Conservation (phyloP, 2,329 filamentous ascomycete genomes). For the Aspergillus ochraceoroseus region DNA sequence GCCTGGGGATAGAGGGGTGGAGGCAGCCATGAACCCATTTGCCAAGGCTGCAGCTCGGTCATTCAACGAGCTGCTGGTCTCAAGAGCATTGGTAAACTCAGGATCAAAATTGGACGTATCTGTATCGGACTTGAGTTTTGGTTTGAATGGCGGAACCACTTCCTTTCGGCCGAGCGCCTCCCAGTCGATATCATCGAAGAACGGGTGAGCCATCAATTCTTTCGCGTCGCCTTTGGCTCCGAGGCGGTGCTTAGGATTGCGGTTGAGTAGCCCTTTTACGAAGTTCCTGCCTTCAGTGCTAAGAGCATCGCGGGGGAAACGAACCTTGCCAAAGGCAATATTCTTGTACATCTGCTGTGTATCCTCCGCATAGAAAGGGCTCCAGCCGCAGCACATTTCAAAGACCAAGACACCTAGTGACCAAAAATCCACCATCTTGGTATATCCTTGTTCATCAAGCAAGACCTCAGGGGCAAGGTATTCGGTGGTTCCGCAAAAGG, state of each 20-base stretch:
- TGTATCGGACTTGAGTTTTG: conserved; percentile 89
- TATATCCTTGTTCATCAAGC: conserved; percentile 93
- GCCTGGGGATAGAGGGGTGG: conserved; percentile 86
- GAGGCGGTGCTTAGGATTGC: conserved; percentile 91
- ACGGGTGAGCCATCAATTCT: conserved; percentile 88
- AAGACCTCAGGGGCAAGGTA: conserved; percentile 95
- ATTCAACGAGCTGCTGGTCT: conserved; percentile 81
- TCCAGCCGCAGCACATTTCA: conserved; percentile 99
- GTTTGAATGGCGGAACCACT: conserved; percentile 94
- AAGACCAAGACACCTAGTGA: conserved; percentile 95
- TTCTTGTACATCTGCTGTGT: conserved; percentile 99
- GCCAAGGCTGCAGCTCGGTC: conserved; percentile 83
- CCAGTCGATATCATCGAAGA: conserved; percentile 95
- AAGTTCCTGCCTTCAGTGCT: conserved; percentile 95
- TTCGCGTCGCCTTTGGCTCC: conserved; percentile 87
- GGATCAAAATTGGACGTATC: conserved; percentile 98
- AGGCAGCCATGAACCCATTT: conserved; percentile 72
- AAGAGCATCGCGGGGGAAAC: conserved; percentile 90
- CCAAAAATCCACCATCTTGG: conserved; percentile 99
- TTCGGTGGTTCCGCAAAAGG: conserved; percentile 96
- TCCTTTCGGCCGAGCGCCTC: conserved; percentile 80
- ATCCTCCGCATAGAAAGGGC: conserved; percentile 96
- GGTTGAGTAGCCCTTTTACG: conserved; percentile 93
- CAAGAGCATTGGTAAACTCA: conserved; percentile 92
- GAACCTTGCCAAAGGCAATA: conserved; percentile 96